Conservation (phyloP, 2,329 filamentous ascomycete genomes). For the Sporothrix curviconia region DNA sequence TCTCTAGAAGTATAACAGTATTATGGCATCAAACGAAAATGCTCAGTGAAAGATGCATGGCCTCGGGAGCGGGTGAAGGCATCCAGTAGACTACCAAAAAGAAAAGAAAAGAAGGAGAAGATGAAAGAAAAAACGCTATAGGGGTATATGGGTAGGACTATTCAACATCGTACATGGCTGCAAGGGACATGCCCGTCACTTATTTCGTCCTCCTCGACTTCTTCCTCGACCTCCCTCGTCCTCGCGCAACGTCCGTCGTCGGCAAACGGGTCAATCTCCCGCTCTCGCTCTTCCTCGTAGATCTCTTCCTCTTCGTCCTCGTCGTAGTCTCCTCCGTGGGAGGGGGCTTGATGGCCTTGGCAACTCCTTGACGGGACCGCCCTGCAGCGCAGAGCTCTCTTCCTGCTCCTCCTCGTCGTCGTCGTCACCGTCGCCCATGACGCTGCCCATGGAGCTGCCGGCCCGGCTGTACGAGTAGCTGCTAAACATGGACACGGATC, state of each 20-base stretch:
- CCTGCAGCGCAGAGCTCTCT: not conserved
- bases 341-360: not conserved
- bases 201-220: constrained; percentile 11
- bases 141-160: too few relatives aligned
- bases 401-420: constrained; percentile 12
- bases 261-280: constrained; percentile 18
- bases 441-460: constrained; percentile 24
- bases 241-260: constrained; percentile 13
- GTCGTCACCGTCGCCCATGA: constrained; percentile 16
- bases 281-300: constrained; percentile 15
- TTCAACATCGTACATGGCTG: too few relatives aligned
- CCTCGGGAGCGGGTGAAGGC: too few relatives aligned
- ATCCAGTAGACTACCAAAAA: too few relatives aligned
- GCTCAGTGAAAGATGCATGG: too few relatives aligned
- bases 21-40: too few relatives aligned
- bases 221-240: constrained; percentile 9
- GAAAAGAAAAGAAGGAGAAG: too few relatives aligned
- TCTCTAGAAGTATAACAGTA: too few relatives aligned
- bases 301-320: constrained; percentile 13
- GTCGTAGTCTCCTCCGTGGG: constrained; percentile 6
- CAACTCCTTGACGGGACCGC: too few relatives aligned
- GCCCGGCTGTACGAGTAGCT: constrained; percentile 32
- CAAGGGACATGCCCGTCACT: constrained; percentile 11
- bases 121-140: too few relatives aligned
- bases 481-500: constrained; percentile 43